These are phyloP conservation scores for Epichloe bromicola DNA, from an alignment of 2,329 filamentous ascomycete genomes.

Conservation along the genomic window DNA sequence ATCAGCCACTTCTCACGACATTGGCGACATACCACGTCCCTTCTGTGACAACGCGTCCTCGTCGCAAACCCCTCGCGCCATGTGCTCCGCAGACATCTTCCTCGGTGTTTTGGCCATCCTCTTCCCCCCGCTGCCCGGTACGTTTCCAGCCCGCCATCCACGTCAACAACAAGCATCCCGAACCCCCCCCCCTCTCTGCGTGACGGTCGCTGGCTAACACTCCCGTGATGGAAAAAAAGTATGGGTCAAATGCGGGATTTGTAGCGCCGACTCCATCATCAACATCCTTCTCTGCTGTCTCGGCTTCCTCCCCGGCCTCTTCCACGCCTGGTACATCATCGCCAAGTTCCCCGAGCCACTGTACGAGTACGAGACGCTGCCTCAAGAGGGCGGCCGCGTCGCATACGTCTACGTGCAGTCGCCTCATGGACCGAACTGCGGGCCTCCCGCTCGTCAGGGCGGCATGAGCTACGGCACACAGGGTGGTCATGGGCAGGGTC, in stretches of 20 bases:
- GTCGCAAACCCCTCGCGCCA: constrained; percentile 14
- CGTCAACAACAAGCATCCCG: background rate
- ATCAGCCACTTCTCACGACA: too few species aligned
- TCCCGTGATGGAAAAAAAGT: constrained; percentile 35
- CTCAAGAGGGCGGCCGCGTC: constrained; percentile 46
- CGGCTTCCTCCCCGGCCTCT: constrained; percentile 70
- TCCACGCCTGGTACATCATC: constrained; percentile 98
- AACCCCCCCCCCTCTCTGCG: too few species aligned
- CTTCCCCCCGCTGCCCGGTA: constrained; percentile 37
- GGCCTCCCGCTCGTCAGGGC: constrained; percentile 14
- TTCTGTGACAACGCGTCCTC: background rate
- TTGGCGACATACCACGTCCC: too few species aligned
- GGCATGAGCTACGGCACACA: constrained; percentile 11
- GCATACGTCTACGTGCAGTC: constrained; percentile 66
- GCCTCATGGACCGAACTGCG: constrained; percentile 23
- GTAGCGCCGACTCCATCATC: constrained; percentile 83
- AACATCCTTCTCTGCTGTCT: constrained; percentile 82
- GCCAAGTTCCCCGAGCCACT: constrained; percentile 69
- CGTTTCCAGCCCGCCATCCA: background rate
- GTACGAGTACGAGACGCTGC: constrained; percentile 54
- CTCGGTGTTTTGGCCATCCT: constrained; percentile 28
- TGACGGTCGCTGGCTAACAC: background rate
- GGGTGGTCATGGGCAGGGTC: background rate
- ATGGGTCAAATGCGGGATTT: constrained; percentile 93
- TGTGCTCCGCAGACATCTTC: constrained; percentile 50